These are phyloP conservation scores for Bryoglossum gracile DNA, from an alignment of 495 filamentous ascomycete species.

Conservation along the genomic window DNA sequence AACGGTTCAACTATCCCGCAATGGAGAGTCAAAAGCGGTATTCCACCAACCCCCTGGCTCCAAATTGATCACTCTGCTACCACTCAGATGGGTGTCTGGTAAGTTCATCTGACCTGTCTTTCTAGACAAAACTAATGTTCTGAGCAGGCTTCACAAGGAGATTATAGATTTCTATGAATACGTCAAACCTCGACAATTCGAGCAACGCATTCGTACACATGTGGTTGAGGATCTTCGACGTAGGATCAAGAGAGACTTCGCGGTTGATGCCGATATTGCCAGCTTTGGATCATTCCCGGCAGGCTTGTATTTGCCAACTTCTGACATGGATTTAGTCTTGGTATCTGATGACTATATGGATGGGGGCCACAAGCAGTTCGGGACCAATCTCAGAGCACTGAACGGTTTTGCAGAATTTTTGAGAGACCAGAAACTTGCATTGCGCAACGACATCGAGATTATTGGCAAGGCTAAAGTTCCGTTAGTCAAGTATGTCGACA, in stretches of 20 bases:
- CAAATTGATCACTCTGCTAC: conserved; percentile 40
- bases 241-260: conserved; percentile 41
- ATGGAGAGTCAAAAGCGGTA: conserved; percentile 42
- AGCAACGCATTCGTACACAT: conserved; percentile 63
- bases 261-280: conserved; percentile 50
- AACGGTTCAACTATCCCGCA: conserved; percentile 44
- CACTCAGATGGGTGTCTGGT: conserved; percentile 42
- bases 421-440: conserved; percentile 38
- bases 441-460: conserved; percentile 46
- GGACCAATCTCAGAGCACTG: conserved; percentile 32
- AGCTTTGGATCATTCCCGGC: conserved; percentile 89
- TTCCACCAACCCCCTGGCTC: conserved; percentile 57
- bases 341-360: conserved; percentile 55
- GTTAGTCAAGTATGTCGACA: conserved; percentile 83
- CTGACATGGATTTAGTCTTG: conserved; percentile 90
- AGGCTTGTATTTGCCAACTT: conserved; percentile 82
- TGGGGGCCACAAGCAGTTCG: conserved; percentile 30
- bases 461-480: conserved; percentile 78
- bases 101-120: conserved; percentile 20
- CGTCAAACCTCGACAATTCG: conserved; percentile 67
- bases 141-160: conserved; percentile 66
- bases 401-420: conserved; percentile 45
- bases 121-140: conserved; percentile 10
- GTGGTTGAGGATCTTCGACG: conserved; percentile 58
- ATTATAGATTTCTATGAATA: conserved; percentile 84